These are phyloP conservation scores for Chaetomium globosum DNA, from an alignment of 2,329 filamentous ascomycete genomes.

Conservation along the genomic window DNA sequence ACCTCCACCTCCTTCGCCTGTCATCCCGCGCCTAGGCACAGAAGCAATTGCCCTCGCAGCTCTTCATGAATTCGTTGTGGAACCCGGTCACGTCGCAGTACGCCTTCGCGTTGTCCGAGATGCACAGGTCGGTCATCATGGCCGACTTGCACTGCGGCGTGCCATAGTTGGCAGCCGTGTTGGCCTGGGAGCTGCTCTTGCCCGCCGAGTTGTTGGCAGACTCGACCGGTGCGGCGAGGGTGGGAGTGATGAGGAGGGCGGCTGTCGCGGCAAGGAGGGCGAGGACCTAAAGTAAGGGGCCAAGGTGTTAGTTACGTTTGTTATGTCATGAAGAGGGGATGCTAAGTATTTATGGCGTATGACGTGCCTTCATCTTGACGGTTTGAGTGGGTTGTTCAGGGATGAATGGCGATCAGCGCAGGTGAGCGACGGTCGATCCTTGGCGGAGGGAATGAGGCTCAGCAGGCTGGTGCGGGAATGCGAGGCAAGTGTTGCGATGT, in stretches of 20 bases:
- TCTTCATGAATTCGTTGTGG: constrained; percentile 29
- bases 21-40: constrained; percentile 22
- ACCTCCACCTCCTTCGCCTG: not conserved
- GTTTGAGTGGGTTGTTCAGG: constrained; percentile 1
- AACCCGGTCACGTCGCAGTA: constrained; percentile 32
- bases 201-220: not conserved
- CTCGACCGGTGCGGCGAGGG: constrained; percentile 13
- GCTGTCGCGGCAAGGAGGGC: constrained; percentile 18
- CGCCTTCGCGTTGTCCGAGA: constrained; percentile 24
- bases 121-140: constrained; percentile 27
- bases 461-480: not conserved
- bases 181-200: not conserved
- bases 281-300: constrained; percentile 11
- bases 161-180: constrained; percentile 19
- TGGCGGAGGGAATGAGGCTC: constrained; percentile 14
- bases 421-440: constrained; percentile 14
- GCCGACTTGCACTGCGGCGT: constrained; percentile 29
- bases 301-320: not conserved
- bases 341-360: not conserved
- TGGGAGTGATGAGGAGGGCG: constrained; percentile 14
- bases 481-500: not conserved
- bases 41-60: constrained; percentile 29
- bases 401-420: constrained; percentile 10
- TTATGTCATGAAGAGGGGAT: not conserved
- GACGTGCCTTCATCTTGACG: constrained; percentile 28